Evolutionary conservation across 2,329 filamentous ascomycete species (phyloP).

Genomic region (Cladobotryum protrusum): DNA sequence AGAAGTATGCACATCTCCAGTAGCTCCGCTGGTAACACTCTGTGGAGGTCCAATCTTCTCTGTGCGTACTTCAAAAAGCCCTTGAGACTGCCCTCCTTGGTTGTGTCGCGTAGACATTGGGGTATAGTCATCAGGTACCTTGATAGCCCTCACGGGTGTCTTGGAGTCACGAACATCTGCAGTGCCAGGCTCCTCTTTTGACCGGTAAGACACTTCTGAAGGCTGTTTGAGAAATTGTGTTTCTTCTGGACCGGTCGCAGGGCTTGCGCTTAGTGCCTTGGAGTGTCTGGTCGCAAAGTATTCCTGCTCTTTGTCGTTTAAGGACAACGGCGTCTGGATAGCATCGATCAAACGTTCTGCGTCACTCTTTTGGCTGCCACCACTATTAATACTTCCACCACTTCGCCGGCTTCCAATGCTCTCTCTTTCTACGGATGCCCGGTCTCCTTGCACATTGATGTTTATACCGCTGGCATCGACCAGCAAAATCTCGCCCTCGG

Average conservation of each 20-base stretch:
- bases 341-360: slow-evolving; percentile 67
- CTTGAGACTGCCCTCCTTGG: slow-evolving; percentile 25
- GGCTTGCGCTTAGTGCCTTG: background rate
- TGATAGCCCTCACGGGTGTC: slow-evolving; percentile 41
- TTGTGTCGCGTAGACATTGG: slow-evolving; percentile 28
- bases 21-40: slow-evolving; percentile 19
- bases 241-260: slow-evolving; percentile 1
- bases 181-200: slow-evolving; percentile 25
- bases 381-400: slow-evolving; percentile 34
- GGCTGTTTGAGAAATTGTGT: background rate
- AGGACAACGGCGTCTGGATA: slow-evolving; percentile 53
- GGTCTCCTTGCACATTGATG: slow-evolving; percentile 13
- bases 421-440: slow-evolving; percentile 7
- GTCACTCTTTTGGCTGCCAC: slow-evolving; percentile 51
- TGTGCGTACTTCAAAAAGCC: slow-evolving; percentile 34
- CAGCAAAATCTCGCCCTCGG: slow-evolving; percentile 54
- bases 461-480: slow-evolving; percentile 39
- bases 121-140: slow-evolving; percentile 41
- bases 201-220: background rate
- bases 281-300: slow-evolving; percentile 18
- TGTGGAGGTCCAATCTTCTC: slow-evolving; percentile 13
- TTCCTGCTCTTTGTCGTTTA: slow-evolving; percentile 32
- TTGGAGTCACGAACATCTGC: slow-evolving; percentile 38
- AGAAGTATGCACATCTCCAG: slow-evolving; percentile 13
- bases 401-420: slow-evolving; percentile 27